A percentile compares a stretch with the other conserved stretches of the same genome.
Evolutionary conservation across 371 early-diverging fungal species (phyloP).

Genomic region (Mortierella polycephala): DNA sequence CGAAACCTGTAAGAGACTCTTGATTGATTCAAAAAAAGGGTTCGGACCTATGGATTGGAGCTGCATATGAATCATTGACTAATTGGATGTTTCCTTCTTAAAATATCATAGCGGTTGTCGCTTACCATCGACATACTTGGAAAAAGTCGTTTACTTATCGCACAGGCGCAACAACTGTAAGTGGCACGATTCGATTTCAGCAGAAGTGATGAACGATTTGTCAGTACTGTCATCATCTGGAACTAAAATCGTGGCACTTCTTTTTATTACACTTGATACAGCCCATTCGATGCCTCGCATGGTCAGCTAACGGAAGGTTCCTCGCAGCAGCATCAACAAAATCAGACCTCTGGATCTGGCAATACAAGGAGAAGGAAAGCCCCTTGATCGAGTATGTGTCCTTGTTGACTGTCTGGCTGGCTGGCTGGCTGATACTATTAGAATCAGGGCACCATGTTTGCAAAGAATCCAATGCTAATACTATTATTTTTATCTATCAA

Average conservation of each 20-base stretch:
- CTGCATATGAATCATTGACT: background rate
- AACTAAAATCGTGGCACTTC: background rate
- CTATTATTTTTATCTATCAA: background rate
- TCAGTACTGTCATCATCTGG: no score
- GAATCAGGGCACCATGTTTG: background rate
- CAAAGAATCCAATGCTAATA: background rate
- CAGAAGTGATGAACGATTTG: no score
- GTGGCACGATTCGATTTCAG: background rate
- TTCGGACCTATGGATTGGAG: no score
- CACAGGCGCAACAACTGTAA: conserved; percentile 25
- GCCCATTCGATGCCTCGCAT: conserved; percentile 19
- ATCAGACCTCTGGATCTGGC: conserved; percentile 37
- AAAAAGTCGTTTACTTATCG: conserved; percentile 48
- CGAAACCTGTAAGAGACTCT: conserved; percentile 21
- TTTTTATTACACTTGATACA: background rate
- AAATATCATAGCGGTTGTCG: conserved; percentile 22
- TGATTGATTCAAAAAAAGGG: background rate
- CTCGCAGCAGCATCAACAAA: conserved; percentile 27
- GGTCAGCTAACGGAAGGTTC: conserved; percentile 43
- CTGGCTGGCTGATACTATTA: background rate
- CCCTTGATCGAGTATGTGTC: conserved; percentile 18
- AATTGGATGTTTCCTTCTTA: background rate
- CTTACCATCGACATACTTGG: conserved; percentile 45
- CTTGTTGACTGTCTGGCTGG: background rate
- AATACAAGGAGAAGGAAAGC: conserved; percentile 51